These are phyloP conservation scores for Daldinia sp. DNA, from an alignment of 2,329 filamentous ascomycete genomes.

Conservation along the genomic window DNA sequence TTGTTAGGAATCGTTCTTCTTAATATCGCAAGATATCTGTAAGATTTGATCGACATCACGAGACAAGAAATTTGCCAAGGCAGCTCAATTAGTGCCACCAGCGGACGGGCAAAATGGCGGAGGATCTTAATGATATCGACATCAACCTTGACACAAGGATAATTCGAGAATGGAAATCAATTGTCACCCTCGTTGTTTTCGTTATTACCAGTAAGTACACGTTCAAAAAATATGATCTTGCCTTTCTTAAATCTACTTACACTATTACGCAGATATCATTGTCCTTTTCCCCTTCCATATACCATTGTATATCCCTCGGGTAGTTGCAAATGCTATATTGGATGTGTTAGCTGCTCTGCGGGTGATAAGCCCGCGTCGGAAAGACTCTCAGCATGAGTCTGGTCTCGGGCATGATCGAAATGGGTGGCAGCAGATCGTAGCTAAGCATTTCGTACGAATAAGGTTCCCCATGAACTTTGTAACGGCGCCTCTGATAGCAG, in stretches of 20 bases:
- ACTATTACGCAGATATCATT: slow-evolving; percentile 66
- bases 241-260: slow-evolving; percentile 17
- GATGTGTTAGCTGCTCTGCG: slow-evolving; percentile 59
- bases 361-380: slow-evolving; percentile 62
- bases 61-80: slow-evolving; percentile 3
- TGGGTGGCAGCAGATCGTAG: slow-evolving; percentile 45
- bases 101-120: slow-evolving; percentile 36
- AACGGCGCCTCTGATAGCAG: slow-evolving; percentile 76
- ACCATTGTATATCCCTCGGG: slow-evolving; percentile 69
- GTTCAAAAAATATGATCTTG: slow-evolving; percentile 6
- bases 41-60: slow-evolving; percentile 1
- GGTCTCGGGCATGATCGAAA: slow-evolving; percentile 3
- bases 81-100: neutral
- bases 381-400: slow-evolving; percentile 41
- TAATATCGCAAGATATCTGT: slow-evolving; percentile 1
- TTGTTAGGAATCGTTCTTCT: neutral
- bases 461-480: slow-evolving; percentile 76
- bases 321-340: slow-evolving; percentile 59
- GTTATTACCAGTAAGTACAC: slow-evolving; percentile 73
- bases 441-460: slow-evolving; percentile 61
- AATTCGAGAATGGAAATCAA: slow-evolving; percentile 76
- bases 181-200: slow-evolving; percentile 77
- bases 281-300: slow-evolving; percentile 78
- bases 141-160: slow-evolving; percentile 60
- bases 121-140: slow-evolving; percentile 25